Evolutionary conservation across 2,329 filamentous ascomycete species (phyloP), one percentile per base, ranked within the genome.

Genomic region (Apiospora saccharicola): DNA sequence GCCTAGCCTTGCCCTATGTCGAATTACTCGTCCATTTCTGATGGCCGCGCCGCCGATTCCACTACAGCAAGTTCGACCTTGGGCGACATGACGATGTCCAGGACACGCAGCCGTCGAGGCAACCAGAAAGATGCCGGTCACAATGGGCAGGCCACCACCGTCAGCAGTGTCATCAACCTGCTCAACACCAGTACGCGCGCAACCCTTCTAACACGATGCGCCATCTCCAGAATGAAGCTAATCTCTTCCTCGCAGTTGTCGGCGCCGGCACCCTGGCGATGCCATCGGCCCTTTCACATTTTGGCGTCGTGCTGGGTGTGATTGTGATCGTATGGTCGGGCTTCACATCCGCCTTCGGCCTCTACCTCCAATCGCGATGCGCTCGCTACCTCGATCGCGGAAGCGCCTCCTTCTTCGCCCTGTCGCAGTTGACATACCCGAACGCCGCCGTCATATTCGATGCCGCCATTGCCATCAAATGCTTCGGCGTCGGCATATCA

Each of bases 401-500:
- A 57, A 90, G 90, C 6, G 90, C 95, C 0, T 98, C 95, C 47
- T 99, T 99, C 85, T 98, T 98, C 80, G 95, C 96, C n/a, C 86
- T 99, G 22, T 98, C 95, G 19, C 96, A 99, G 82, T 90, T 99
- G 75, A 98, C 96, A 6, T 99, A 98, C 79, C 96, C 96, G 1
- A 98, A 98, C 81, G 95, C 96, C 2, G 94, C 96, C 12, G 94
- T 99, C 67, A 88, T 98, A 67, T 99, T 99, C 81, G 96, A 99
- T 83, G 92, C 92, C 8, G 96, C 96, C 7, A 99, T 99, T 80
- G 95, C 96, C 16, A 91, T 99, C 80, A 99, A 99, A 82, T 99
- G 96, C 83, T 99, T 99, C 80, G 96, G 96, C 49, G 96, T 99
- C 13, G 96, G 94, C 30, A 94, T 98, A 73, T 98, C 95, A 78